Base-by-base conservation (phyloP, 2,329 filamentous ascomycete genomes). In the Pyricularia sp. region DNA sequence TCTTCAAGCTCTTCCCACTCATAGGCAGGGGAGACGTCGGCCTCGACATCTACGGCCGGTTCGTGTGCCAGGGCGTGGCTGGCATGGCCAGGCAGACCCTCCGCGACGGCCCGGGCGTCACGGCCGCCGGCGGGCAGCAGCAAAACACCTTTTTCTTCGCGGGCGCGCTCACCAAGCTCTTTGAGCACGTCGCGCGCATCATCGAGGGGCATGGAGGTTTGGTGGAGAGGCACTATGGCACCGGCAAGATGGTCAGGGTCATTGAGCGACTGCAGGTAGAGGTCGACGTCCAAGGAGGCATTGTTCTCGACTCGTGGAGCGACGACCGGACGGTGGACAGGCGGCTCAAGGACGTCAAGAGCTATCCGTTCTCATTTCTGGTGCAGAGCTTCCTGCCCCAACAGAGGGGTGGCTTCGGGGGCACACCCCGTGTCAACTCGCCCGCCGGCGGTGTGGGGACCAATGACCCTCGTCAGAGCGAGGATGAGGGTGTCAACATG, bases 151-250 rank as follows among this genome's bases (percentile, higher is more conserved):
- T 93, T 78, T 96, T 97, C 79, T 97, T 96, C 73, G 93, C 90
- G 57, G 93, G 89, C 75, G 88, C 91, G 2, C 79, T 99, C 68
- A 96, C 93, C 4, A 93, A 91, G 73, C 78, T 99, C 61, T 99
- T 99, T 73, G 93, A 97, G 75, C 93, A 99, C 75, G 96, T 99
- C 74, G 93, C 94, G 2, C 91, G 96, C 73, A 97, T 99, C 68
- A 88, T 99, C 26, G 93, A 97, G 71, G 88, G 90, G 1, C 94
- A 99, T 73, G 91, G 93, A 35, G 87, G 87, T 0, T 81, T 99
- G 9, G 93, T 99, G 1, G 93, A 97, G 78, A 86, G 91, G 61
- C 94, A 99, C 75, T 99, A 99, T 73, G 94, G 94, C 1, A 78
- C 84, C 19, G 91, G 93, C 49, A 94, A 92, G 79, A 99, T 99